These are phyloP conservation scores for Lumnitzera racemosa DNA, from an alignment of 345 rosid genomes.

Conservation along the genomic window DNA sequence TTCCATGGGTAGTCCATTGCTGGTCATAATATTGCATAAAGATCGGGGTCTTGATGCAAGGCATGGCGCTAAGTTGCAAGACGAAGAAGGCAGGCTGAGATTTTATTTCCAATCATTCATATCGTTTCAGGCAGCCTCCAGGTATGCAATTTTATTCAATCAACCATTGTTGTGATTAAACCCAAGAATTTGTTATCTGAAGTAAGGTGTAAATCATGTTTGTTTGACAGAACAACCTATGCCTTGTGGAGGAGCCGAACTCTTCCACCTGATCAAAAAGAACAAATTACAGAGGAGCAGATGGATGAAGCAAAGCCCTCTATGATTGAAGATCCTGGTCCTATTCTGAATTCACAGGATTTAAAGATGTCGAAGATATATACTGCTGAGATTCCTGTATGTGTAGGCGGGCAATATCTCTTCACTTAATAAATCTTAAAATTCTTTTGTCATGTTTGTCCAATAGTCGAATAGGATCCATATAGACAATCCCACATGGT, in stretches of 20 bases:
- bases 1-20: conserved; percentile 66
- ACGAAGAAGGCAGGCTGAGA: conserved; percentile 72
- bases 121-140: conserved; percentile 64
- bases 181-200: too few species aligned
- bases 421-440: neutral
- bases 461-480: too few species aligned
- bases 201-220: neutral
- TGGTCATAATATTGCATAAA: conserved; percentile 51
- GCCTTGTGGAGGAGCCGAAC: conserved; percentile 82
- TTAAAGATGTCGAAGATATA: conserved; percentile 39
- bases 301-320: conserved; percentile 33
- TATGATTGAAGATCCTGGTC: conserved; percentile 25
- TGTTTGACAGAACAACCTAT: conserved; percentile 56
- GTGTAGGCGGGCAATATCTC: conserved; percentile 24
- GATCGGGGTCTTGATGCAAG: conserved; percentile 70
- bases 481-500: too few species aligned
- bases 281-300: conserved; percentile 52
- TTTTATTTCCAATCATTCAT: conserved; percentile 73
- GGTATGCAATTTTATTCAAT: conserved; percentile 25
- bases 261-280: conserved; percentile 46
- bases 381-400: conserved; percentile 50
- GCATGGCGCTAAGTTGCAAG: conserved; percentile 71
- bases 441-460: neutral
- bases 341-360: conserved; percentile 30
- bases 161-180: too few species aligned